Conservation (phyloP, 169 alveolate species). For the Plasmodium knowlesi region DNA sequence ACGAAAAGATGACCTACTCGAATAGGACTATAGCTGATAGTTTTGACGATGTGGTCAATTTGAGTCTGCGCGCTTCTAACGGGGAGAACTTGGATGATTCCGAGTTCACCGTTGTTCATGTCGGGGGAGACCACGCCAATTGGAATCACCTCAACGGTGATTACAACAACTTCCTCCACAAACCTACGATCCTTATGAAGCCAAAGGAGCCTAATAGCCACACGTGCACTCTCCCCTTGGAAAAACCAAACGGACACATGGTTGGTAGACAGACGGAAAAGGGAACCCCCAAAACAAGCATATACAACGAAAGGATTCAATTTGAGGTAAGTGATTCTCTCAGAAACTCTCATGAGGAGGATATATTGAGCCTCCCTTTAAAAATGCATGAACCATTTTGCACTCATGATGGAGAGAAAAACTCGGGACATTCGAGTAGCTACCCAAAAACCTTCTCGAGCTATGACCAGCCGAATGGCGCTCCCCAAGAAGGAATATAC, state of each 20-base stretch:
- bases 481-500: not conserved
- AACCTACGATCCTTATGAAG: slow-evolving; percentile 16
- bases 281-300: slow-evolving; percentile 19
- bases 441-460: not conserved
- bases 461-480: not conserved
- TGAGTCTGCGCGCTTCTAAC: not conserved
- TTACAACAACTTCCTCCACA: not conserved
- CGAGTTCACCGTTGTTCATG: not conserved
- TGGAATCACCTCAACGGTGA: not conserved
- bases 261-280: not conserved
- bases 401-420: not conserved
- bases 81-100: not conserved
- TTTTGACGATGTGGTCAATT: not conserved
- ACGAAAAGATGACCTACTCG: slow-evolving; percentile 12
- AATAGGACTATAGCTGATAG: slow-evolving; percentile 21
- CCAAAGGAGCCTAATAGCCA: slow-evolving; percentile 21
- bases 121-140: not conserved
- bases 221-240: not conserved
- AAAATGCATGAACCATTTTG: not conserved
- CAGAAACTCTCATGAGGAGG: not conserved
- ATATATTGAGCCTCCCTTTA: not conserved
- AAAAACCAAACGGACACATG: not conserved
- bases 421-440: not conserved
- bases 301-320: slow-evolving; percentile 35
- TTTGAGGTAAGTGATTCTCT: not conserved